Base-by-base conservation (phyloP, 2,329 filamentous ascomycete genomes). In the Dendrostoma leiphaemia region DNA sequence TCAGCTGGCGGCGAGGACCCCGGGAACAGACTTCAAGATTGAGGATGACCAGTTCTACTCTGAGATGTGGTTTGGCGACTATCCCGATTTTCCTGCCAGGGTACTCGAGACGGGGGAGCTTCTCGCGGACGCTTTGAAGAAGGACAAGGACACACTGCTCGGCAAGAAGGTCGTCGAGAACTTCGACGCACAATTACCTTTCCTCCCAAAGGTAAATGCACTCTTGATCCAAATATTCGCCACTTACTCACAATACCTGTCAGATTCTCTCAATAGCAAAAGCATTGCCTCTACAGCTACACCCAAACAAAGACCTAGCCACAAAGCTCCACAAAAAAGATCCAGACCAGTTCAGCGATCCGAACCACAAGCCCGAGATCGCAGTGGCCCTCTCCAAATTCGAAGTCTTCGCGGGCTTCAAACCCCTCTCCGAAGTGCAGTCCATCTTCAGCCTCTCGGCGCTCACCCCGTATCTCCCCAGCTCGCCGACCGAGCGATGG, bases 331-430 rank as follows among this genome's bases (percentile, higher is more conserved):
- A 91, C 69, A 66, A 78, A 51, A 67, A 82, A 59, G 77, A 90
- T 51, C 86, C 88, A 0, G 69, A 82, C 2, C 79, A 83, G 54
- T 91, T 88, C 67, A 82, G 81, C 1, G 88, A 92, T 60, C 72
- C 80, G 3, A 91, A 91, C 67, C 88, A 91, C 74, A 91, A 91
- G 70, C 88, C 89, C 1, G 88, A 92, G 65, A 91, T 92, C 50
- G 88, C 88, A 1, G 74, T 92, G 1, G 88, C 88, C 0, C 71
- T 91, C 1, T 77, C 80, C 12, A 80, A 83, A 21, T 91, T 92
- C 62, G 88, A 91, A 67, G 83, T 88, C 0, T 91, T 92, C 61
- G 85, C 84, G 9, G 88, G 88, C 6, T 91, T 85, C 74, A 91
- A 89, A 64, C 83, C 86, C 0, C 71, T 88, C 0, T 64, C 69